These are phyloP conservation scores for Dothistroma pini DNA, from an alignment of 2,329 filamentous ascomycete species.

Conservation along the genomic window DNA sequence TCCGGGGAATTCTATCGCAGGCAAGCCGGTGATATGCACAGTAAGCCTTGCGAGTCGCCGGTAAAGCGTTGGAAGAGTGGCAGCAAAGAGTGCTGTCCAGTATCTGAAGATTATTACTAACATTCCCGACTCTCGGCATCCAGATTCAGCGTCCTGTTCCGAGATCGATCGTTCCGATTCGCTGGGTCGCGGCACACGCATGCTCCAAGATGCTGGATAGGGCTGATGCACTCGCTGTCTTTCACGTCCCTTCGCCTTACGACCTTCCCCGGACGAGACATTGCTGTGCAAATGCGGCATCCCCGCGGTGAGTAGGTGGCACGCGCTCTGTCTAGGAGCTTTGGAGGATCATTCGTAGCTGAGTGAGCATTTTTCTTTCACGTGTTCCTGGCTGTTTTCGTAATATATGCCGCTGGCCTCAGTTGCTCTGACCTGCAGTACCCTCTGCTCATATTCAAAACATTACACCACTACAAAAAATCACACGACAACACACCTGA, in stretches of 20 bases:
- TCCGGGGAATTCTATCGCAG: background rate
- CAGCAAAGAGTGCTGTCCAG: background rate
- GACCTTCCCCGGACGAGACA: background rate
- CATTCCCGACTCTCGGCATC: background rate
- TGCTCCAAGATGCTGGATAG: background rate
- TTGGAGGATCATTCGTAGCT: background rate
- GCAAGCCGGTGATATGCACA: background rate
- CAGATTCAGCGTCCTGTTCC: background rate
- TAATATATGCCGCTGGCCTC: conserved; percentile 7
- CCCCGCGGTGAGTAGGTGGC: background rate
- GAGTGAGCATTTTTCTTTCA: conserved; percentile 1
- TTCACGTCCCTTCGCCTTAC: background rate
- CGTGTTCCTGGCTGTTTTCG: conserved; percentile 2
- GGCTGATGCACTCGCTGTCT: background rate
- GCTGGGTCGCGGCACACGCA: background rate
- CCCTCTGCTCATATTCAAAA: background rate
- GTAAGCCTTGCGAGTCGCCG: conserved; percentile 1
- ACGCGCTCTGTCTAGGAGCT: background rate
- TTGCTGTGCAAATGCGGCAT: background rate
- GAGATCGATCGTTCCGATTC: conserved; percentile 3
- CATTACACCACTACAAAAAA: conserved; percentile 3
- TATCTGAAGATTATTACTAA: background rate
- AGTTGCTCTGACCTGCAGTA: conserved; percentile 1
- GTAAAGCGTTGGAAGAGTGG: background rate
- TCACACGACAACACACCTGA: conserved; percentile 4